Percentiles rank a stretch among this genome's conserved stretches.
Conservation (phyloP, 2,329 filamentous ascomycete species). For the Aureobasidium sp. region DNA sequence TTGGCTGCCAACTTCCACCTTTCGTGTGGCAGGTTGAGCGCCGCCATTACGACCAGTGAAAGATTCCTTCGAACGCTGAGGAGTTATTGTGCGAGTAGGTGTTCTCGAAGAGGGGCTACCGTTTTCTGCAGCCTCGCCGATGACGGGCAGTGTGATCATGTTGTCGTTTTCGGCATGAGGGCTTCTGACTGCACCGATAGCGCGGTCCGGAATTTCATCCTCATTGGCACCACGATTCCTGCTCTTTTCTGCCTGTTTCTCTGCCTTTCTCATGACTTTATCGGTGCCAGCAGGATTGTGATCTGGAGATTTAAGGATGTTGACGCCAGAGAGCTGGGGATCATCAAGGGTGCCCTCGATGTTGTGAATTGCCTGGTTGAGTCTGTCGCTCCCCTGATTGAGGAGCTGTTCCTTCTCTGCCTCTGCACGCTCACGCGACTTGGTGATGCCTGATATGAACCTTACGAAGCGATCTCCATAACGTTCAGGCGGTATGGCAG, state of each 20-base stretch:
- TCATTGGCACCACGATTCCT: conserved; percentile 41
- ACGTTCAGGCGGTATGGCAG: conserved; percentile 78
- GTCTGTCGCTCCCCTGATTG: conserved; percentile 14
- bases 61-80: conserved; percentile 22
- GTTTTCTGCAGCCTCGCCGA: conserved; percentile 81
- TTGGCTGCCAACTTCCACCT: conserved; percentile 23
- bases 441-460: conserved; percentile 86
- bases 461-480: conserved; percentile 92
- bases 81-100: conserved; percentile 21
- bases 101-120: conserved; percentile 45
- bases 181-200: conserved; percentile 52
- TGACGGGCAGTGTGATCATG: conserved; percentile 65
- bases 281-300: conserved; percentile 39
- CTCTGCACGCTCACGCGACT: conserved; percentile 76
- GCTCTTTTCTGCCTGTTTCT: conserved; percentile 56
- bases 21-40: neutral
- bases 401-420: conserved; percentile 40
- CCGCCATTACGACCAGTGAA: conserved; percentile 8
- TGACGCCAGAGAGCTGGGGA: conserved; percentile 34
- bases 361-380: conserved; percentile 1
- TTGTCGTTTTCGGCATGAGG: conserved; percentile 50
- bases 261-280: conserved; percentile 51
- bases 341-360: conserved; percentile 29
- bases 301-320: conserved; percentile 25
- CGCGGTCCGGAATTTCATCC: conserved; percentile 56